Evolutionary conservation across 257 asterid genomes (phyloP).

Genomic region (Haberlea rhodopensis): DNA sequence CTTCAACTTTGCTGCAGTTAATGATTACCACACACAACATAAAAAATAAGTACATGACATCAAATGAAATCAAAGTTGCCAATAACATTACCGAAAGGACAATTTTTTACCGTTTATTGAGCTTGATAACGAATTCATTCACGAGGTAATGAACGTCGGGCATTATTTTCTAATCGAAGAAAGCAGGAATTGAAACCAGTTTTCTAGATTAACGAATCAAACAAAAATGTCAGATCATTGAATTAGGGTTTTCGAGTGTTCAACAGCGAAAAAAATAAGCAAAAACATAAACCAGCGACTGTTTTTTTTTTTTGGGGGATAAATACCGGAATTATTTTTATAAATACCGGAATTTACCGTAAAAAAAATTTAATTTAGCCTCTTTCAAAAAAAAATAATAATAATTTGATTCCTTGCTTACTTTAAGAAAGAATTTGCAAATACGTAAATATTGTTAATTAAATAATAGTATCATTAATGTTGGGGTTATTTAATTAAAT

Average conservation of each 20-base stretch:
- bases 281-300: no score
- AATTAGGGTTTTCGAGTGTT: not conserved
- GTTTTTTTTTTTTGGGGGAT: no score
- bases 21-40: conserved; percentile 4
- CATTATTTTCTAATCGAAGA: conserved; percentile 31
- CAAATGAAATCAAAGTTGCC: conserved; percentile 19
- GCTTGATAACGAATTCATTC: conserved; percentile 73
- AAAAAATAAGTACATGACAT: not conserved
- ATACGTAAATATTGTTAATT: no score
- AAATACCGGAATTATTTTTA: no score
- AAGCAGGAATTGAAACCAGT: not conserved
- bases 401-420: no score
- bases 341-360: no score
- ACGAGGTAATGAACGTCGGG: conserved; percentile 78
- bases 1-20: conserved; percentile 78
- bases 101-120: conserved; percentile 63
- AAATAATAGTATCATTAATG: no score
- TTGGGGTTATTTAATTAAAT: no score
- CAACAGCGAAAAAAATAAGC: no score
- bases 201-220: not conserved
- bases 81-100: not conserved
- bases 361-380: no score
- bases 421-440: no score
- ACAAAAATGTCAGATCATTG: not conserved
- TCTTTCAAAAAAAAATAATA: no score